Base-by-base conservation (phyloP, 306 rosid genomes). In the Bauhinia variegata region DNA sequence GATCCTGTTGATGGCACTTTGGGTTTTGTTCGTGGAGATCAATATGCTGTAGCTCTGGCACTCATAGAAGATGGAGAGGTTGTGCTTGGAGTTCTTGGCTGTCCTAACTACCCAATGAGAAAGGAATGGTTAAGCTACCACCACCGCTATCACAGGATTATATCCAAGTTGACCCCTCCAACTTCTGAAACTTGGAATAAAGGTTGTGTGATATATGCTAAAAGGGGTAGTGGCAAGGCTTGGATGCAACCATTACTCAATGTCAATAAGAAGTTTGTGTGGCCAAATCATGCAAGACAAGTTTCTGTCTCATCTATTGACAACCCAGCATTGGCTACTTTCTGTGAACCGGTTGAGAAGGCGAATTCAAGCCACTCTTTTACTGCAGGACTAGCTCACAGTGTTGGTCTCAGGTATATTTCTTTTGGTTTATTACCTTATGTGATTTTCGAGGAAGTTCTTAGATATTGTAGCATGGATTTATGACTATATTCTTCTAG, bases 271-370 rank as follows among this genome's bases (percentile, higher is more conserved):
- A 78, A 54, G 54, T 77, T 90, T 49, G 75, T 75, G 38, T 90
- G 97, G 99, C 96, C 97, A 23, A 93, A 90, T 84, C 76, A 76
- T 59, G 95, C 95, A 10, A 83, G 54, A 72, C 90, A 70, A 42
- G 85, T 90, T 71, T 85, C 50, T 47, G 97, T 93, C 5, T 90
- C 99, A 37, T 54, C 95, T 55, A 79, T 90, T 38, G 92, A 90
- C 54, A 74, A 90, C 77, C 97, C 96, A 33, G 78, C 96, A 43
- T 63, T 86, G 72, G 99, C 99, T 49, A 93, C 97, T 32, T 90
- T 93, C 38, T 90, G 97, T 60, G 99, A 93, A 74, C 97, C 99
- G 6, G 99, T 93, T 33, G 99, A 93, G 86, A 93, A 93, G 81
- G 86, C 86, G 64, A 93, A 93, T 88, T 93, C 97, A 65, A 93